Evolutionary conservation across 164 flowering plant species (phyloP), one percentile per base, ranked within the genome.

Genomic region (Pachysandra terminalis): DNA sequence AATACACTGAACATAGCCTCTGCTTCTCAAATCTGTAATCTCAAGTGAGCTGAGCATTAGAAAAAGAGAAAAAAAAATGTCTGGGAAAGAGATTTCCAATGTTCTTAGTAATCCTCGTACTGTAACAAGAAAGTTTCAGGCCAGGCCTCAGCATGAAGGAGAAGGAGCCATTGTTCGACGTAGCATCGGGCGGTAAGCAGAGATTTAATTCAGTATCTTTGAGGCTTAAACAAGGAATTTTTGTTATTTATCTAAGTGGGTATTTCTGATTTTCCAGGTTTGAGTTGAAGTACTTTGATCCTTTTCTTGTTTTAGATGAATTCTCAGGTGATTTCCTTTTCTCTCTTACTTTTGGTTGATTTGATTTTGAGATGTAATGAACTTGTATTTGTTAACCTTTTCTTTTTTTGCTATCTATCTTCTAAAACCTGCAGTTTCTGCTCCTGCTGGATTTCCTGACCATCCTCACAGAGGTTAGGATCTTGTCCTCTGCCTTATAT

Each of bases 401-500:
- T 26, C 45, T 15, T 10, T 21, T 63, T 35, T 14, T 9, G 17
- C 56, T 61, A 10, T 14, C 65, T 66, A 26, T 63, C 23, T 48
- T 24, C 48, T 48, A 25, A 63, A 19, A 72, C 3, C 74, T 80
- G 73, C 91, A 93, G 98, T 89, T 62, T 56, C 91, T 58, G 84
- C 92, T 76, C 94, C 94, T 8, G 90, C 88, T n/a, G n/a, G n/a
- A n/a, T n/a, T n/a, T n/a, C n/a, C n/a, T n/a, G n/a, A n/a, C n/a
- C n/a, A n/a, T n/a, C 98, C 98, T 45, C 98, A 93, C 51, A 87
- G 97, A 93, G 98, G 97, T 86, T 67, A 74, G 72, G 24, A 49
- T 58, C 37, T 52, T 26, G 0, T 14, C 6, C 24, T 19, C 3
- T 17, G 2, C 37, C 7, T 26, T n/a, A n/a, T n/a, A n/a, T n/a